Evolutionary conservation across 768 basidiomycete genomes (phyloP).

Genomic region (Rhizopogon vinicolor): DNA sequence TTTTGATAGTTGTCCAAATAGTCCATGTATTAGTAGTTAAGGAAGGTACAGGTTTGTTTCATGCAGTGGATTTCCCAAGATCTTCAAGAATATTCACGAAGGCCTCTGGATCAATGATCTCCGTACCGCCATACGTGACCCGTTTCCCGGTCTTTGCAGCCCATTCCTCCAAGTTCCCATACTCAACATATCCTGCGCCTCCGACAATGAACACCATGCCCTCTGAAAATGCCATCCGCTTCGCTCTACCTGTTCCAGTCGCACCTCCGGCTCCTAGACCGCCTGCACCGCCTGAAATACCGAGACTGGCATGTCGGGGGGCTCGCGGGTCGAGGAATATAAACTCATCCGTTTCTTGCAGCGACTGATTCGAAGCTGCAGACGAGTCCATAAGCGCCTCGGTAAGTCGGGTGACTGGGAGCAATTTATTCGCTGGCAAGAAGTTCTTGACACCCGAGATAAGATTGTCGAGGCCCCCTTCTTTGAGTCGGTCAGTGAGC

Average conservation of each 20-base stretch:
- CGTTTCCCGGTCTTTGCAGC: constrained; percentile 74
- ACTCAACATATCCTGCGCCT: constrained; percentile 96
- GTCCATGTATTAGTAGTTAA: not conserved
- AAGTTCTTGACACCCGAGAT: constrained; percentile 99
- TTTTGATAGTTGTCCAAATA: not conserved
- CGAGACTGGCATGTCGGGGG: constrained; percentile 51
- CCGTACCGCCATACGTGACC: constrained; percentile 93
- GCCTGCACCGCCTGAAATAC: constrained; percentile 41
- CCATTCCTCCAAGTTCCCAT: constrained; percentile 96
- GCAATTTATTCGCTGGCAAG: constrained; percentile 89
- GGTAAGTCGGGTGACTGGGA: constrained; percentile 86
- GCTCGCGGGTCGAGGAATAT: constrained; percentile 90
- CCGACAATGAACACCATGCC: constrained; percentile 93
- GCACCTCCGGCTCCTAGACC: constrained; percentile 35
- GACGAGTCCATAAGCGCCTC: constrained; percentile 99
- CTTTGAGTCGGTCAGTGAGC: constrained; percentile 91
- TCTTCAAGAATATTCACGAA: constrained; percentile 72
- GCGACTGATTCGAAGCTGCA: constrained; percentile 86
- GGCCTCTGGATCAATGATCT: constrained; percentile 85
- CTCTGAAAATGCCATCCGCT: constrained; percentile 78
- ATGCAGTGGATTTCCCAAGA: constrained; percentile 46
- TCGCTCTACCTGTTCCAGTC: constrained; percentile 33
- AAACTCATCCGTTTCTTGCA: constrained; percentile 96
- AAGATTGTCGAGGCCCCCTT: constrained; percentile 94
- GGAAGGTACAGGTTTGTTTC: constrained; percentile 4